These are phyloP conservation scores for Eleusine coracana DNA, from an alignment of 176 grass and related monocot species.

Conservation along the genomic window DNA sequence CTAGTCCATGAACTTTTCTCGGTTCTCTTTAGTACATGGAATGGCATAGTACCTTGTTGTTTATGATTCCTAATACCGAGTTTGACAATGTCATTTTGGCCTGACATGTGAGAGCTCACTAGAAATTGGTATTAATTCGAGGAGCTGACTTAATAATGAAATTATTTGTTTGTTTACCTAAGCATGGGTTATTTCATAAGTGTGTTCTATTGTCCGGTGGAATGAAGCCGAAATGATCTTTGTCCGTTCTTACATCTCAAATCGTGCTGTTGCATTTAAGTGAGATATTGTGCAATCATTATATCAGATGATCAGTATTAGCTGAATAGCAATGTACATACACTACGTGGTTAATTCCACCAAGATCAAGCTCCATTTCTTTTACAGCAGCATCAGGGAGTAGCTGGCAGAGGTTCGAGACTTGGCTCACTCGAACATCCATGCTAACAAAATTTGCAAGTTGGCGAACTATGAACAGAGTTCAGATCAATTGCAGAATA, in stretches of 20 bases:
- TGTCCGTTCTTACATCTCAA: not conserved
- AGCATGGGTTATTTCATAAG: not conserved
- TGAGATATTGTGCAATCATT: too few species aligned
- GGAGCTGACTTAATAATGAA: conserved; percentile 23
- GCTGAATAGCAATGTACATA: not conserved
- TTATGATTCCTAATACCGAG: not conserved
- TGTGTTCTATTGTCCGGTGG: not conserved
- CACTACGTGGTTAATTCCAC: not conserved
- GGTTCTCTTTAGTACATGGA: not conserved
- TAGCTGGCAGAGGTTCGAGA: not conserved
- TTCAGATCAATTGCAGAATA: not conserved
- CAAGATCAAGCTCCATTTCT: not conserved
- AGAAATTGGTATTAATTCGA: conserved; percentile 1
- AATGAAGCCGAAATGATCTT: not conserved
- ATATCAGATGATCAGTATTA: not conserved
- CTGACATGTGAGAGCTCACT: conserved; percentile 32
- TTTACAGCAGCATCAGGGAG: not conserved
- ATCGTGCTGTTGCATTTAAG: not conserved
- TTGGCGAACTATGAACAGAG: too few species aligned
- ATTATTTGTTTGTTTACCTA: not conserved
- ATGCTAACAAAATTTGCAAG: not conserved
- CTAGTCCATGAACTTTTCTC: conserved; percentile 44
- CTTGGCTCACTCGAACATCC: not conserved
- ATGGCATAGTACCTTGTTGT: conserved; percentile 7
- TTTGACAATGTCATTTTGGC: conserved; percentile 30